These are phyloP conservation scores for Mycena kentingensis DNA, from an alignment of 768 basidiomycete genomes.

Conservation along the genomic window DNA sequence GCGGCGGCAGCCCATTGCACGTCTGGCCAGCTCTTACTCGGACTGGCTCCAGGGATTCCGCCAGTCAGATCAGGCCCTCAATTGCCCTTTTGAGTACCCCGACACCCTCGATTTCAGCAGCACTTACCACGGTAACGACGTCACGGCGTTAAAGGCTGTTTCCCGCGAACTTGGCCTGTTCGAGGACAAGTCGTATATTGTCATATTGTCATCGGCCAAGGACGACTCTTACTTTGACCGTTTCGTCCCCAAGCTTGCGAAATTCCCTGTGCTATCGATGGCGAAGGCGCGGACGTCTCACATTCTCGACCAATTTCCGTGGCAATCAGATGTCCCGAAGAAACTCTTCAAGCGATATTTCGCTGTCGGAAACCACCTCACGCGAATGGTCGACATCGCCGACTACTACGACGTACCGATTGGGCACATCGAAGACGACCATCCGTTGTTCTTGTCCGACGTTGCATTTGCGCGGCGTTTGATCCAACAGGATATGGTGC, in stretches of 20 bases:
- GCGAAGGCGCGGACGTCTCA: conserved; percentile 75
- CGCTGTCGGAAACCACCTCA: conserved; percentile 74
- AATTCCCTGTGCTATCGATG: conserved; percentile 89
- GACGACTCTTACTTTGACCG: conserved; percentile 82
- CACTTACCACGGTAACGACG: conserved; percentile 77
- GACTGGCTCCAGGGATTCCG: conserved; percentile 58
- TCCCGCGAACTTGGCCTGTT: conserved; percentile 82
- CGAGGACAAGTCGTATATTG: conserved; percentile 70
- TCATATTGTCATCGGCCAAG: conserved; percentile 86
- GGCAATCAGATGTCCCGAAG: conserved; percentile 80
- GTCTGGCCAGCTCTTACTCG: conserved; percentile 72
- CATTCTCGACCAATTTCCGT: conserved; percentile 80
- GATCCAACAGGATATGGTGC: conserved; percentile 81
- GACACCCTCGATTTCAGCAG: conserved; percentile 59
- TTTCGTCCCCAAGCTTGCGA: conserved; percentile 65
- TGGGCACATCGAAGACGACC: conserved; percentile 90
- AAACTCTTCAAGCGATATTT: conserved; percentile 88
- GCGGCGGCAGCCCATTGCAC: conserved; percentile 79
- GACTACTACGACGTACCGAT: conserved; percentile 92
- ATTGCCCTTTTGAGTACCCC: conserved; percentile 64
- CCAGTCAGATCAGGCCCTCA: conserved; percentile 39
- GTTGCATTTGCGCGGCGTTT: conserved; percentile 88
- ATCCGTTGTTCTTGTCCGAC: conserved; percentile 85
- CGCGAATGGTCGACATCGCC: conserved; percentile 75
- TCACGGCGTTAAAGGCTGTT: conserved; percentile 80